Evolutionary conservation across 1,139 yeast genomes (phyloP), one percentile per base, ranked within the genome.

Genomic region (Schwanniomyces etchellsii): DNA sequence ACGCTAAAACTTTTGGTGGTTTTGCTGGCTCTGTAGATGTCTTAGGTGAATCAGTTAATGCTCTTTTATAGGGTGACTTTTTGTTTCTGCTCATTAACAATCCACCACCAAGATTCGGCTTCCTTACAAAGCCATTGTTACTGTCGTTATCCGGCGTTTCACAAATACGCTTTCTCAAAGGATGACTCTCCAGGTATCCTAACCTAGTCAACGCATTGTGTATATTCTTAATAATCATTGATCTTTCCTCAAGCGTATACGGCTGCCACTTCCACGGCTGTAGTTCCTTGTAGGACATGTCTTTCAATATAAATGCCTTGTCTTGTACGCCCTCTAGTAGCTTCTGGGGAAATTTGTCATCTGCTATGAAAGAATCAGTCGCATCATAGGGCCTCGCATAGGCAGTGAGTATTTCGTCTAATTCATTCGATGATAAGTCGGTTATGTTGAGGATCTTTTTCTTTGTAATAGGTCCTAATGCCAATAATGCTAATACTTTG

Each of bases 121-220:
- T 43, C 28, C 39, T 42, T n/a, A n/a, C n/a, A n/a, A n/a, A n/a
- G 17, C 36, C 14, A 10, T 26, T 20, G 11, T 15, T 17, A 20
- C 30, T 20, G 21, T 31, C 35, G 12, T 16, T 30, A 9, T 21
- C 31, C 2, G 44, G 35, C 22, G 43, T 39, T n/a, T 52, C 57
- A 29, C 50, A 48, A 29, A 66, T 55, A 36, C 59, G 62, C 34
- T 49, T 57, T 26, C 74, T 46, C 32, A 66, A 48, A 5, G 74
- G 73, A 43, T 67, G 72, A 10, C 71, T 63, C 26, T 59, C 67
- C 43, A 62, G 62, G 36, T 51, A 67, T 18, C 73, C 74, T 27
- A 64, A 45, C 29, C 74, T 44, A 14, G 68, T 64, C 38, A 67
- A 55, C 7, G 70, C 70, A 34, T 56, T 52, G 39, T 63, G 53